Percentiles rank a stretch among this genome's conserved stretches.
Evolutionary conservation across 164 flowering plant genomes (phyloP).

Genomic region (Nymphaea colorata): DNA sequence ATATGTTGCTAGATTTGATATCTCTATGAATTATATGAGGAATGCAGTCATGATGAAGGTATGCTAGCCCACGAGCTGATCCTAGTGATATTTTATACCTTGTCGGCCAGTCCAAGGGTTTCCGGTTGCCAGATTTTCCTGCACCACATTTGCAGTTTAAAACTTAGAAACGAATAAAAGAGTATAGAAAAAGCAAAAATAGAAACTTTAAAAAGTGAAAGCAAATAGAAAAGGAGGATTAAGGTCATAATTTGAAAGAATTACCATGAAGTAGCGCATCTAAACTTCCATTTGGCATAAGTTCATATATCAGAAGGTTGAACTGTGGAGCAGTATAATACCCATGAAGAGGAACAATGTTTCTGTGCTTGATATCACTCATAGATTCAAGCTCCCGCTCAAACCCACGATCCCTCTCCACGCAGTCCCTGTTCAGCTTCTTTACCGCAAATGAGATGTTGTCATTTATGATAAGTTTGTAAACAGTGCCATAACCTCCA

Average conservation of each 20-base stretch:
- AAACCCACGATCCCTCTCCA: constrained; percentile 69
- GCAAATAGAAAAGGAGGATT: not conserved
- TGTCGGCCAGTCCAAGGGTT: constrained; percentile 58
- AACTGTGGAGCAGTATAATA: constrained; percentile 63
- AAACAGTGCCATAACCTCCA: constrained; percentile 85
- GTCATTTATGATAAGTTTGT: constrained; percentile 40
- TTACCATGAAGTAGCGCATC: constrained; percentile 63
- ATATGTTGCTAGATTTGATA: constrained; percentile 87
- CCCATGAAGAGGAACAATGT: constrained; percentile 82
- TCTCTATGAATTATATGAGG: constrained; percentile 96
- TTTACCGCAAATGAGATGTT: constrained; percentile 71
- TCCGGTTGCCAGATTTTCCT: constrained; percentile 49
- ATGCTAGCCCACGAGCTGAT: constrained; percentile 79
- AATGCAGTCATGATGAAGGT: constrained; percentile 94
- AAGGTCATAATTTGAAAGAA: not conserved
- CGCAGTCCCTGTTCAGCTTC: constrained; percentile 47
- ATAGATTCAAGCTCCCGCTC: constrained; percentile 87
- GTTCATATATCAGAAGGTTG: constrained; percentile 84
- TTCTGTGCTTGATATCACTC: constrained; percentile 91
- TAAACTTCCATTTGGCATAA: constrained; percentile 92
- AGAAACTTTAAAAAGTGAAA: not conserved
- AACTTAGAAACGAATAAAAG: not conserved
- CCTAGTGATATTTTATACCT: constrained; percentile 88
- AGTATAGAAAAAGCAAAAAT: not conserved
- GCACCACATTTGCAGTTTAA: constrained; percentile 10